Evolutionary conservation across 768 basidiomycete species (phyloP).

Genomic region (Mycena crocata): DNA sequence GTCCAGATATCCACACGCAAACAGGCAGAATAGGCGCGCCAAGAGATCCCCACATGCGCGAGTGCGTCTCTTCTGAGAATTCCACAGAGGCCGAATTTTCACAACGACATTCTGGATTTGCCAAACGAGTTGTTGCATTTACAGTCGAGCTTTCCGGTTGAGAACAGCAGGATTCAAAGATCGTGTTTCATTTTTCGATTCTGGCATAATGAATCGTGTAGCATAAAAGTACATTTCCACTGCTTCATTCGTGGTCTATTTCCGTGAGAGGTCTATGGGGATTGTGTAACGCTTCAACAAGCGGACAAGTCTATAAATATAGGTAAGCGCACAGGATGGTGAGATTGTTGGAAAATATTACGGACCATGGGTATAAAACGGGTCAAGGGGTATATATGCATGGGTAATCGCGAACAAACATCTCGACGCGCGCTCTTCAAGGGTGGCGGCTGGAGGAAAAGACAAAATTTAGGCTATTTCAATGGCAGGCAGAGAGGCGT

Average conservation of each 20-base stretch:
- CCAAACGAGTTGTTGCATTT: no score
- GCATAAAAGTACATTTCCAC: conserved; percentile 25
- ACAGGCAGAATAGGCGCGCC: conserved; percentile 37
- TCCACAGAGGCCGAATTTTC: no score
- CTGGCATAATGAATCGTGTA: conserved; percentile 13
- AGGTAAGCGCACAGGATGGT: conserved; percentile 2
- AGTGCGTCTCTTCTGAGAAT: no score
- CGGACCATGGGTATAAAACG: conserved; percentile 28
- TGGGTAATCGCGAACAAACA: conserved; percentile 13
- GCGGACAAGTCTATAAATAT: conserved; percentile 12
- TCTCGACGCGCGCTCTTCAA: conserved; percentile 11
- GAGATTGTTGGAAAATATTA: neutral
- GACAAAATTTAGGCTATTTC: neutral
- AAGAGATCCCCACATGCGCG: no score
- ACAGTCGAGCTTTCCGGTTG: no score
- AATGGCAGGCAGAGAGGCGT: neutral
- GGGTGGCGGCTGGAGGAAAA: conserved; percentile 28
- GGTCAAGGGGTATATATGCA: conserved; percentile 23
- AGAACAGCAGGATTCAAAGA: no score
- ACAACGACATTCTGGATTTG: no score
- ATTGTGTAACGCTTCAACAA: conserved; percentile 14
- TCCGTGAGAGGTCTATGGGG: conserved; percentile 8
- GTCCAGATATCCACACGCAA: neutral
- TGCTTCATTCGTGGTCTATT: conserved; percentile 13
- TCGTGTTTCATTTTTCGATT: neutral